phyloP scores from a whole-genome alignment of 163 green algal genomes.

The Scenedesmus sp. region DNA sequence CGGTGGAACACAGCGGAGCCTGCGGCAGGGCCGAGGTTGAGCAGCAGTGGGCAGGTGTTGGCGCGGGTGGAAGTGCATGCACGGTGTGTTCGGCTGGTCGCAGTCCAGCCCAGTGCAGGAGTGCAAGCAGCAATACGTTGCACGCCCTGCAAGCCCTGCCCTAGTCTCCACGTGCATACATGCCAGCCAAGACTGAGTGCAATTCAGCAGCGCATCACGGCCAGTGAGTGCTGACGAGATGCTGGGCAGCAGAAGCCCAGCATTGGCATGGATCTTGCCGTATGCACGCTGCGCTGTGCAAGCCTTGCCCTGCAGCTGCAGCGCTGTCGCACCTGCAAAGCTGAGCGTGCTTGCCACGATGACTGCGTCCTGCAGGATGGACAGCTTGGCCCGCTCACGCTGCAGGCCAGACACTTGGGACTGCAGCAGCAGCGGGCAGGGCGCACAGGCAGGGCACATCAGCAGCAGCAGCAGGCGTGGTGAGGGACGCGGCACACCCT shows the following conservation, averaged over 20 bases:
- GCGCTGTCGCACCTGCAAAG: conserved; percentile 72
- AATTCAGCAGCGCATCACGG: no score
- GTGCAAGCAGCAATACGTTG: neutral
- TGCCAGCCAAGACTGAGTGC: no score
- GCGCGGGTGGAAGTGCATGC: neutral
- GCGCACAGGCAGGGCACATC: neutral
- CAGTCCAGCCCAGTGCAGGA: no score
- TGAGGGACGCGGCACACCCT: neutral
- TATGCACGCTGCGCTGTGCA: neutral
- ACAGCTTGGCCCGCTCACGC: conserved; percentile 78
- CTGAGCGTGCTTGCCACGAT: conserved; percentile 93
- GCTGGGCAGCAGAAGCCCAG: no score
- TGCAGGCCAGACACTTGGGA: conserved; percentile 60
- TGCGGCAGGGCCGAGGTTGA: neutral
- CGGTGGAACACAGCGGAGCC: conserved; percentile 55
- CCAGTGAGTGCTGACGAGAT: no score
- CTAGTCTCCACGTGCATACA: no score
- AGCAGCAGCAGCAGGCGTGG: neutral
- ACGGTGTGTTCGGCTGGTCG: no score
- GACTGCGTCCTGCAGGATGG: conserved; percentile 91
- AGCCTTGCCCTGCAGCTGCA: neutral
- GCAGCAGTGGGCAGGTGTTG: neutral
- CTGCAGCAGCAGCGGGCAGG: neutral
- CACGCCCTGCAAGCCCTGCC: no score
- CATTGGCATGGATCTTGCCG: no score